Conservation (phyloP, 805 yeast genomes). For the Kuraishia molischiana region DNA sequence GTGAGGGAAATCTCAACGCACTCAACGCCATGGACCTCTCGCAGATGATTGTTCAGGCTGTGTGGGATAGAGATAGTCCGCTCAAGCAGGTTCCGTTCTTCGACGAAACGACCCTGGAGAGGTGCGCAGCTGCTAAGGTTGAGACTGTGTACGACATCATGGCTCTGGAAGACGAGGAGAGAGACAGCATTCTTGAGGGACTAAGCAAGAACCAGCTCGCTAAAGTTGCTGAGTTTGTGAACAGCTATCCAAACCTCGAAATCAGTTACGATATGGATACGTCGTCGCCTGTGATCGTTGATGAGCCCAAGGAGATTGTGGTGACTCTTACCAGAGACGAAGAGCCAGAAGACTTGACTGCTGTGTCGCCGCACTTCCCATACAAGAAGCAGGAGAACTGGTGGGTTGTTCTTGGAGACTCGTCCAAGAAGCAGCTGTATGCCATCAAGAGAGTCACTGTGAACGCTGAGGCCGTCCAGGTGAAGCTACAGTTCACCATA, state of each 20-base stretch:
- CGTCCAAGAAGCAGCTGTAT: slow-evolving; percentile 46
- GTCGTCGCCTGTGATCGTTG: slow-evolving; percentile 28
- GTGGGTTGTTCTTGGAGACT: slow-evolving; percentile 86
- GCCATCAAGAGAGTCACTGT: slow-evolving; percentile 62
- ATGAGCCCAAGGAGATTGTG: slow-evolving; percentile 33
- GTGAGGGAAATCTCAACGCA: slow-evolving; percentile 74
- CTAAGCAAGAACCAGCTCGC: slow-evolving; percentile 36
- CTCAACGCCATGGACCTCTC: slow-evolving; percentile 76
- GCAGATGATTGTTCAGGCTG: slow-evolving; percentile 82
- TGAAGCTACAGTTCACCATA: slow-evolving; percentile 45
- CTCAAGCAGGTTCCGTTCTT: slow-evolving; percentile 77
- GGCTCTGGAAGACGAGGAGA: slow-evolving; percentile 55
- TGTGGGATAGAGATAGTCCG: slow-evolving; percentile 75
- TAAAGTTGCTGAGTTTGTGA: slow-evolving; percentile 79
- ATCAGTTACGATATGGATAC: slow-evolving; percentile 40
- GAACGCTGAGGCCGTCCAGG: slow-evolving; percentile 38
- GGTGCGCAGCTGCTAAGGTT: slow-evolving; percentile 47
- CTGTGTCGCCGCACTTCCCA: slow-evolving; percentile 53
- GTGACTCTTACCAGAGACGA: slow-evolving; percentile 63
- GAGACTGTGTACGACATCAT: slow-evolving; percentile 73
- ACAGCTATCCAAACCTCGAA: slow-evolving; percentile 83
- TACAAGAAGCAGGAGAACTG: slow-evolving; percentile 53
- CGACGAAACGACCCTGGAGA: slow-evolving; percentile 34
- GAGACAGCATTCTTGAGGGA: slow-evolving; percentile 52
- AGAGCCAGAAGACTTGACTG: slow-evolving; percentile 54